Evolutionary conservation across 208 protist species (phyloP).

Genomic region (Naegleria lovaniensis): DNA sequence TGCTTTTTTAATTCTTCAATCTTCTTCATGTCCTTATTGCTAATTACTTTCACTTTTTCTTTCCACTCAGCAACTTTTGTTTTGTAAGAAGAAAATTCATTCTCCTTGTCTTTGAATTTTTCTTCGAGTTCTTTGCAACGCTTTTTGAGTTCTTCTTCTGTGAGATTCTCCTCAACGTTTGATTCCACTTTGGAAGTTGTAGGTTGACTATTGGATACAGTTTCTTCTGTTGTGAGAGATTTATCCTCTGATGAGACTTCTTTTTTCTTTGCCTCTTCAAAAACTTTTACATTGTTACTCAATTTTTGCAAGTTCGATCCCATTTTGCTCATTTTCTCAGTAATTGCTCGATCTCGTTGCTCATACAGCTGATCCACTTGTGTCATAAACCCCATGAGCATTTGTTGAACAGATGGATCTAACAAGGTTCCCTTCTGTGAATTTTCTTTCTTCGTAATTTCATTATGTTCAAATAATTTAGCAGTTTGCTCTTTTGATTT

Average conservation of each 20-base stretch:
- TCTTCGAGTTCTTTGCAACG: background rate
- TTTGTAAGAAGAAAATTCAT: background rate
- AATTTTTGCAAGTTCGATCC: background rate
- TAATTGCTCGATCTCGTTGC: background rate
- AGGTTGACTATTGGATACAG: no score
- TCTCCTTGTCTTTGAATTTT: background rate
- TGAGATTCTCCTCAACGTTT: background rate
- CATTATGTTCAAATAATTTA: background rate
- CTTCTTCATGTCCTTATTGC: background rate
- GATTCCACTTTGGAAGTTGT: background rate
- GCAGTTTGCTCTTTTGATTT: background rate
- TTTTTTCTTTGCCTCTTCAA: background rate
- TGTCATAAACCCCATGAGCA: background rate
- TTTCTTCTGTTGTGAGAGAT: background rate
- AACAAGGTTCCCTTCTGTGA: background rate
- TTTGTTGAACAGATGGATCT: background rate
- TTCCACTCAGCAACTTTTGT: conserved; percentile 19
- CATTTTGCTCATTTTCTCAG: background rate
- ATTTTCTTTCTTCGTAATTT: background rate
- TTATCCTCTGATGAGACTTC: background rate
- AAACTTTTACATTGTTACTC: background rate
- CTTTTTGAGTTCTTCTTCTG: background rate
- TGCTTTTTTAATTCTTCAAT: conserved; percentile 19
- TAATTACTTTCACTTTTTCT: conserved; percentile 22
- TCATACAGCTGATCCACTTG: background rate